phyloP scores from a whole-genome alignment of 2,329 filamentous ascomycete species.

The Bipolaris cookei region DNA sequence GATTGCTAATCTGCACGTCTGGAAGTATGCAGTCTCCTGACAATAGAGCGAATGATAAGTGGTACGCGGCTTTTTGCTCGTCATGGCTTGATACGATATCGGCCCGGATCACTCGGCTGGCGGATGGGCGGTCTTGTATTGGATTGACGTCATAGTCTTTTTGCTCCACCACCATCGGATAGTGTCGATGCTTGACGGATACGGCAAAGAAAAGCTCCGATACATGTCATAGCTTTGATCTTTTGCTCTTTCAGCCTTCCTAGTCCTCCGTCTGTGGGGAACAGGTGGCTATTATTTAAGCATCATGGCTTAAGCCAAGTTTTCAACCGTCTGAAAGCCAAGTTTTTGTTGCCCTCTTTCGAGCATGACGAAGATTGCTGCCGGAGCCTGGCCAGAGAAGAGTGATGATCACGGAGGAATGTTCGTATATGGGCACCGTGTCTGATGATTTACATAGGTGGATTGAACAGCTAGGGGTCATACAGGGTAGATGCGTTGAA shows the following conservation, averaged over 20 bases:
- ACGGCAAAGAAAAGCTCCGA: background rate
- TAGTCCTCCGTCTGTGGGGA: background rate
- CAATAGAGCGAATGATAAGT: too few relatives aligned
- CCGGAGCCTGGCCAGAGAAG: background rate
- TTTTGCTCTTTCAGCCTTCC: background rate
- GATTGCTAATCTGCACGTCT: too few relatives aligned
- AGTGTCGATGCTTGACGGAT: background rate
- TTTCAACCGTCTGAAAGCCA: constrained; percentile 18
- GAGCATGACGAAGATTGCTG: too few relatives aligned
- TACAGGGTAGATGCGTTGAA: background rate
- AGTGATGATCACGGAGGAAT: background rate
- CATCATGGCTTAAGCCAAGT: constrained; percentile 14
- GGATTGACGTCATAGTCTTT: background rate
- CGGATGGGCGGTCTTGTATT: background rate
- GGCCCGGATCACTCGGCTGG: background rate
- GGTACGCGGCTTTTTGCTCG: too few relatives aligned
- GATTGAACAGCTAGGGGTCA: background rate
- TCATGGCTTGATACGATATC: too few relatives aligned
- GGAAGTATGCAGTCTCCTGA: too few relatives aligned
- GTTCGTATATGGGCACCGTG: background rate
- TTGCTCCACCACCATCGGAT: too few relatives aligned
- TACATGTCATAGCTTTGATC: background rate
- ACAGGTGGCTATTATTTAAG: background rate
- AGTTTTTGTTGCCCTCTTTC: constrained; percentile 2
- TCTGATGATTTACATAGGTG: background rate